Evolutionary conservation across 2,329 filamentous ascomycete genomes (phyloP), one percentile per base, ranked within the genome.

Genomic region (Alternaria arbusti): DNA sequence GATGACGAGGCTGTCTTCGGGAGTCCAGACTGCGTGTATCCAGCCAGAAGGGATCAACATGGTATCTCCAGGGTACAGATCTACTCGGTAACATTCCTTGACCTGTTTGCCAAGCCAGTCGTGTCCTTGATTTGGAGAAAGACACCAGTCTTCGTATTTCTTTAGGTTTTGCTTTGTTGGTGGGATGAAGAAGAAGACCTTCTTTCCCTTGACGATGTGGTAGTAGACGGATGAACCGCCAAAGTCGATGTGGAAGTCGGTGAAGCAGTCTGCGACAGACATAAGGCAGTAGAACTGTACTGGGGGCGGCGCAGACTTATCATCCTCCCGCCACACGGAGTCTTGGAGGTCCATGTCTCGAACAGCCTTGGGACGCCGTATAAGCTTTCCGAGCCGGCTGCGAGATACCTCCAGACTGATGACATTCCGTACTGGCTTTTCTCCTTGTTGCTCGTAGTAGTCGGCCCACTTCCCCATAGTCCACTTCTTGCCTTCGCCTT

Each of bases 1-100:
- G 64, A 91, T 90, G 26, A 91, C 89, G 52, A 91, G 79, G 70
- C 89, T 91, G 71, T 91, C 88, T 69, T 88, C 86, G 0, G 89
- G 89, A 10, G 89, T 91, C 87, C 89, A 90, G 8, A 91, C 89
- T 23, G 89, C 89, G 72, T 91, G 89, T 56, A 91, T 91, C 89
- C 89, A 91, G 20, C 89, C 89, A 32, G 89, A 90, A 5, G 89
- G 89, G 66, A 91, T 91, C 46, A 91, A 81, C 86, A 91, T 90
- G 4, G 89, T 91, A 72, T 91, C 89, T 32, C 89, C 89, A 65
- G 88, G 87, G 54, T 84, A 85, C 5, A 91, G 82, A 73, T 91
- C 88, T 46, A 91, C 88, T 51, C 89, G 83, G 70, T 88, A 90
- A 75, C 88, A 90, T 68, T 90, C 88, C 64, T 89, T 89, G 17